Evolutionary conservation across 768 basidiomycete genomes (phyloP), one percentile per base, ranked within the genome.

Genomic region (Hemileccinum impolitum): DNA sequence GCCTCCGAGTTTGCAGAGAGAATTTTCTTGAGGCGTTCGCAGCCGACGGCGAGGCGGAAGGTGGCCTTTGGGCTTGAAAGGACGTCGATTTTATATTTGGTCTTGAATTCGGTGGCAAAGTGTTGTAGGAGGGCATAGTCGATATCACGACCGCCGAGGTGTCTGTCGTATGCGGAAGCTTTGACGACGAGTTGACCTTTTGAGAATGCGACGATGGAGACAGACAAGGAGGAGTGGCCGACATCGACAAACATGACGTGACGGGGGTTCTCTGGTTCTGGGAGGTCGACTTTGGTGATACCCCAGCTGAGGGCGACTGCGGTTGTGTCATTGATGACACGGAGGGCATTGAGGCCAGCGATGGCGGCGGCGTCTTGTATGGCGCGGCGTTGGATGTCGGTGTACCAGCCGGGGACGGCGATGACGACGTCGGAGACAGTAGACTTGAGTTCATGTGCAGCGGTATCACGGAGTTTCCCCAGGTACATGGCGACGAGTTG

Each of bases 31-130:
- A 97, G 79, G 66, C 86, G 85, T 75, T 99, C 96, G 67, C 93
- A 93, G 17, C 88, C 85, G 14, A 86, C 85, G 21, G 77, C 63
- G 48, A 99, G 84, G 55, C 95, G 85, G 90, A 98, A 98, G 40
- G 76, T 78, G 28, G 94, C 96, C 70, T 97, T 97, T 57, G 92
- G 89, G 71, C 78, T 93, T 56, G 79, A 80, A 62, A 92, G 68
- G 59, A 98, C 94, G 68, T 98, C 94, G 65, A 98, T 92, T 72
- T 94, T 96, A 83, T 98, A 97, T 68, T 96, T 97, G n/a, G 71
- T 66, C 73, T 93, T 87, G 84, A 98, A 97, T 70, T 97, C 89
- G 25, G 80, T 70, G 9, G 94, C 79, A 65, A 98, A 98, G 75
- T 98, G 82, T 58, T 82, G 66, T 34, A 96, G 80, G 59, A 99